These are phyloP conservation scores for Eucalyptus caleyi DNA, from an alignment of 345 rosid genomes.

Conservation along the genomic window DNA sequence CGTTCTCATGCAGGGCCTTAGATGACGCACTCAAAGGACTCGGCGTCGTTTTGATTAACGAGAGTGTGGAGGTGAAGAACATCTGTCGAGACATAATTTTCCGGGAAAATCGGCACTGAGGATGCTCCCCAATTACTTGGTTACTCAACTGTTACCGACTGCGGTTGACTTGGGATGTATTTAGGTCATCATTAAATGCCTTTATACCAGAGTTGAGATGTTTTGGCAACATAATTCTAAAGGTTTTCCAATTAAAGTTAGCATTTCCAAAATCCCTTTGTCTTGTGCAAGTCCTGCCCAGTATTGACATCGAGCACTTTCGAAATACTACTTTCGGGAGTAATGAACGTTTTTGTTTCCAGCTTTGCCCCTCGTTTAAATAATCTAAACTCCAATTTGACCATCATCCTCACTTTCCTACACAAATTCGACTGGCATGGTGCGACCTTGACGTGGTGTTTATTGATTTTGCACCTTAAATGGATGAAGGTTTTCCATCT, in stretches of 20 bases:
- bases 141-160: not conserved
- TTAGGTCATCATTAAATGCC: not conserved
- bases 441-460: not conserved
- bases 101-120: not conserved
- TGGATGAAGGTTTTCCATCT: not conserved
- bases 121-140: not conserved
- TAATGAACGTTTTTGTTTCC: not conserved
- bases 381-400: not conserved
- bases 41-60: not conserved
- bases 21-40: not conserved
- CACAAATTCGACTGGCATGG: fast-evolving
- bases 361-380: not conserved
- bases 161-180: not conserved
- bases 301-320: fast-evolving
- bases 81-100: not conserved
- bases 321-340: too few relatives aligned
- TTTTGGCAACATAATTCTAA: not conserved
- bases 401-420: not conserved
- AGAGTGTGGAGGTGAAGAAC: not conserved
- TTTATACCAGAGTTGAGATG: not conserved
- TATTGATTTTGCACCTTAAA: not conserved
- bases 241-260: not conserved
- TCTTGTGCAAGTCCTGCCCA: fast-evolving
- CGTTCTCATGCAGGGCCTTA: too few relatives aligned
- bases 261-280: not conserved